Percentiles rank a stretch among this genome's conserved stretches.
These are phyloP conservation scores for Malassezia caprae DNA, from an alignment of 1,284 basidiomycete species.

Conservation along the genomic window DNA sequence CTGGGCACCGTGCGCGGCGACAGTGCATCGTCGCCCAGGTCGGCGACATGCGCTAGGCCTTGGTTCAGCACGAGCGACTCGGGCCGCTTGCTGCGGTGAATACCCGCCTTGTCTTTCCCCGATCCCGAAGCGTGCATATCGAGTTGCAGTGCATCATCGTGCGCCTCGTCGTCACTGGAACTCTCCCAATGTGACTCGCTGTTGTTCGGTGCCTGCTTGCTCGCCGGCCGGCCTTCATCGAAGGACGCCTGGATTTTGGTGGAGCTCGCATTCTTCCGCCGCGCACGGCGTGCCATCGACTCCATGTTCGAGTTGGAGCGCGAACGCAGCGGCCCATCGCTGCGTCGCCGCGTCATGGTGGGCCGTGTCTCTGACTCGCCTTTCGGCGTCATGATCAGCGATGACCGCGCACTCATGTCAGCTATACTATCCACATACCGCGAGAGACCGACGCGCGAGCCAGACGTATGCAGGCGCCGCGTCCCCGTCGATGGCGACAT, in stretches of 20 bases:
- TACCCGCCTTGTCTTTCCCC: neutral
- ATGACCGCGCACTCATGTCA: neutral
- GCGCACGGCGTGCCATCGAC: neutral
- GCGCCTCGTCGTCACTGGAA: neutral
- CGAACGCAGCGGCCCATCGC: neutral
- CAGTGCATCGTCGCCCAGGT: neutral
- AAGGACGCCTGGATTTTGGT: neutral
- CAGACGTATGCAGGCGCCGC: neutral
- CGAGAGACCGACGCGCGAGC: neutral
- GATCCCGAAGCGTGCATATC: neutral
- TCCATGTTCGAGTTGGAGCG: neutral
- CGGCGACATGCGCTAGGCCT: neutral
- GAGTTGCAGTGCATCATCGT: neutral
- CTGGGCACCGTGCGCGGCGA: neutral
- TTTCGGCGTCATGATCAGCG: neutral
- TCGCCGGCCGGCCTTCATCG: neutral
- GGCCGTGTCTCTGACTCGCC: neutral
- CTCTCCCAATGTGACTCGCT: neutral
- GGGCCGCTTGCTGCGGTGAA: neutral
- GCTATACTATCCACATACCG: neutral
- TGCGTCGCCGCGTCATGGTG: neutral
- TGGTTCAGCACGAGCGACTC: neutral
- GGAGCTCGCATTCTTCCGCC: neutral
- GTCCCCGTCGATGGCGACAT: neutral
- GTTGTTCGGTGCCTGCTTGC: neutral